phyloP scores from a whole-genome alignment of 768 basidiomycete species.

The Mycena filopes region DNA sequence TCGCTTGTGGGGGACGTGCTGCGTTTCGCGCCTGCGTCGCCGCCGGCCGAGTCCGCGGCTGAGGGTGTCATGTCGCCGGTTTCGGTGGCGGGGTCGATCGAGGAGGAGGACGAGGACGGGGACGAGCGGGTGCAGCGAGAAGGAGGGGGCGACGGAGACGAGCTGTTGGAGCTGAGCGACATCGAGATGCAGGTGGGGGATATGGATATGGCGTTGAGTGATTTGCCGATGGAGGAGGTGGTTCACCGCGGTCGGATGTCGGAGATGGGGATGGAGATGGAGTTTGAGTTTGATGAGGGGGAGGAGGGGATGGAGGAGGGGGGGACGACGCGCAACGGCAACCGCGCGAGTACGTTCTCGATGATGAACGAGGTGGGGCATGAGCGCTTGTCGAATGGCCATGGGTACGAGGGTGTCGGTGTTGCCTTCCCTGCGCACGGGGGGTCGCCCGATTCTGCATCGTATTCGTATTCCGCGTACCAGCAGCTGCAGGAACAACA shows the following conservation, averaged over 20 bases:
- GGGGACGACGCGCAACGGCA: no score
- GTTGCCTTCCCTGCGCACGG: slow-evolving; percentile 17
- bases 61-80: slow-evolving; percentile 2
- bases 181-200: slow-evolving; percentile 1
- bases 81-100: neutral
- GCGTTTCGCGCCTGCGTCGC: slow-evolving; percentile 27
- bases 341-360: slow-evolving; percentile 26
- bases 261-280: neutral
- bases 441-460: neutral
- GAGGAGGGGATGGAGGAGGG: no score
- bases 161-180: neutral
- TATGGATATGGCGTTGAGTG: neutral
- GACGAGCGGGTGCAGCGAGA: neutral
- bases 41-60: neutral
- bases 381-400: slow-evolving; percentile 1
- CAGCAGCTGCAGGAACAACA: neutral
- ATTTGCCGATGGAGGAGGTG: no score
- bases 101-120: neutral
- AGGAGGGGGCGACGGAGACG: neutral
- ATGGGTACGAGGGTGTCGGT: neutral
- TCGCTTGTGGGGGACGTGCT: slow-evolving; percentile 30
- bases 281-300: neutral
- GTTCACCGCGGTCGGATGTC: no score
- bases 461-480: neutral
- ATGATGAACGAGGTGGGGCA: slow-evolving; percentile 26